Percentiles rank a stretch among this genome's conserved stretches.
Conservation (phyloP, 495 filamentous ascomycete species). For the Penicillium soppii region DNA sequence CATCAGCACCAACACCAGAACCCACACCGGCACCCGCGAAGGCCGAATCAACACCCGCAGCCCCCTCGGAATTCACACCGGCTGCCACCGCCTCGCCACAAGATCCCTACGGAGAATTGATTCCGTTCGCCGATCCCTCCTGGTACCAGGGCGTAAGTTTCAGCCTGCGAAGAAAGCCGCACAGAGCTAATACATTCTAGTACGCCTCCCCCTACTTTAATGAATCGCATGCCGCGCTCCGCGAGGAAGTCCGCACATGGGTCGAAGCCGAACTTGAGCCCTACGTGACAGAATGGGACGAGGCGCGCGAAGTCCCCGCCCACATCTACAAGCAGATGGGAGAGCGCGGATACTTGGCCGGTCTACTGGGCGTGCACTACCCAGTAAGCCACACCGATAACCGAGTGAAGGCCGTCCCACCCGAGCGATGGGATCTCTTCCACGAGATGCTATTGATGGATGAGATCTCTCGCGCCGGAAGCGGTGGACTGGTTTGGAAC, state of each 20-base stretch:
- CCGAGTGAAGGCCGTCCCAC: slow-evolving; percentile 69
- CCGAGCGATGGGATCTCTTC: slow-evolving; percentile 96
- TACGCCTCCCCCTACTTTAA: slow-evolving; percentile 97
- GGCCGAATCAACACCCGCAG: slow-evolving; percentile 53
- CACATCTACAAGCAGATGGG: slow-evolving; percentile 95
- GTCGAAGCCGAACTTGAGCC: slow-evolving; percentile 88
- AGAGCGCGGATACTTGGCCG: slow-evolving; percentile 86
- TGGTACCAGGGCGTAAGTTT: slow-evolving; percentile 93
- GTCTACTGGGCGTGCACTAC: slow-evolving; percentile 78
- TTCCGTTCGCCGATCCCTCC: slow-evolving; percentile 87
- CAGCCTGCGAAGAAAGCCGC: not conserved
- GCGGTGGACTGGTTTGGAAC: slow-evolving; percentile 98
- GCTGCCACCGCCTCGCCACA: slow-evolving; percentile 58
- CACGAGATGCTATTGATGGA: slow-evolving; percentile 95
- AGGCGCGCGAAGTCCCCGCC: slow-evolving; percentile 81
- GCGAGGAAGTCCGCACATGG: slow-evolving; percentile 88
- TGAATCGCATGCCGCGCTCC: slow-evolving; percentile 84
- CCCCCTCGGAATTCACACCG: slow-evolving; percentile 24
- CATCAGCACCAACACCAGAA: slow-evolving; percentile 51
- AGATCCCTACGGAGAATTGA: slow-evolving; percentile 80
- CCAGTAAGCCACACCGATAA: slow-evolving; percentile 69
- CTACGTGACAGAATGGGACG: slow-evolving; percentile 93
- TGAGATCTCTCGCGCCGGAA: slow-evolving; percentile 83
- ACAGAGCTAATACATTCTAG: slow-evolving; percentile 42
- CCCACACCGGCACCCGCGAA: slow-evolving; percentile 51